Base-by-base conservation (phyloP, 2,329 filamentous ascomycete species). In the Ophiosphaerella narmari region DNA sequence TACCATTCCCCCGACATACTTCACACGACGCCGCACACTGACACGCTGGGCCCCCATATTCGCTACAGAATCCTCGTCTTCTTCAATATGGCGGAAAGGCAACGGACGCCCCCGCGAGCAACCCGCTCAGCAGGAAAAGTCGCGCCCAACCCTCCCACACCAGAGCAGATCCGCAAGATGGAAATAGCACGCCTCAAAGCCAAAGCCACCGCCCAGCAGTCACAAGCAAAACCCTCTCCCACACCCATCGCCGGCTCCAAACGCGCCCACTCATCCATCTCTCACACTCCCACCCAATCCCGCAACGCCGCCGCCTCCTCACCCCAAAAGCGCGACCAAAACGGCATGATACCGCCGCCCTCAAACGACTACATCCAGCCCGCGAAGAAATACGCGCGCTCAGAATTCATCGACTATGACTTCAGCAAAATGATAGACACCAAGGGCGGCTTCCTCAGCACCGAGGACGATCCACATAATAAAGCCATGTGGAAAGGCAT, bases 371-470 rank as follows among this genome's bases (percentile, higher is more conserved):
- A 70, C 52, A 86, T 95, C 42, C 86, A 86, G 47, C 88, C 93
- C 0, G 90, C 90, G 34, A 84, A 86, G 66, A 97, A 95, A 67
- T 97, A 97, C 62, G 86, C 89, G 53, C 93, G 94, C 40, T 68
- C 65, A 7, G 69, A 71, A 72, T 97, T 89, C 70, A 92, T 99
- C 67, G 94, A 99, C 69, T 97, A 97, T 76, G 94, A 99, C 73
- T 94, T 99, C 75, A 93, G 89, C 70, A 89, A 93, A 75, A 97
- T 99, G 91, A 95, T 88, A 6, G 94, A 99, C 72, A 97, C 93
- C 1, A 97, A 97, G 70, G 94, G 94, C 55, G 94, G 94, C 0
- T 99, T 99, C 74, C 75, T 99, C 58, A 89, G 88, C n/a, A 82
- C 84, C 1, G 89, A 93, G 55, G 94, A 99, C 68, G 94, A 99